Base-by-base conservation (phyloP, 257 asterid genomes). In the Orobanche coerulescens region DNA sequence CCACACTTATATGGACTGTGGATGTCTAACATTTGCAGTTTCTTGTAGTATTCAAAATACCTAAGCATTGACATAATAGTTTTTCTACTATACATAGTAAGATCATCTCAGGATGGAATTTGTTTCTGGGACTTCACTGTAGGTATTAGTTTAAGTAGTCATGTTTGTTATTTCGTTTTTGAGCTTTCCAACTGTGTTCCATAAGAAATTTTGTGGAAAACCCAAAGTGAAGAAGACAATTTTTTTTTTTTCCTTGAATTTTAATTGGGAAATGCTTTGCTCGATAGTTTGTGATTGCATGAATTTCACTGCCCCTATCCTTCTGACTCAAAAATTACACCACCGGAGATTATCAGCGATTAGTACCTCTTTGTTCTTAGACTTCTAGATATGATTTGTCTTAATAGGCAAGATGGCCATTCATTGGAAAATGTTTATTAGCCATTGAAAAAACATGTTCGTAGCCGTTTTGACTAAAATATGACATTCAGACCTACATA, bases 81-180 rank as follows among this genome's bases (percentile, higher is more conserved):
- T n/a, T n/a, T n/a, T n/a, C n/a, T n/a, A n/a, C n/a, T n/a, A 12
- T 44, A 33, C 9, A 5, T 53, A 33, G 42, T 61, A 42, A 14
- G 47, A 40, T 53, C 5, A 12, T 68, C 31, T 25, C 46, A 25
- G 19, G 61, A 44, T 28, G 25, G 15, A 44, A 31, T 13, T 37
- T 56, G 11, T 14, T 65, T 46, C 28, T 20, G 47, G 23, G 22
- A 36, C 24, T 42, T 19, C 3, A 20, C 62, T 36, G 62, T 51
- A 12, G 58, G 43, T 53, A 25, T 40, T 24, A 42, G 49, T 36
- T 60, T 23, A 31, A 60, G 65, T 23, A 48, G 31, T 24, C 72
- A 6, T 42, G 22, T 43, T 52, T 44, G 12, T 19, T 51, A 47
- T 34, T 53, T 53, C 12, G 31, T 49, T 43, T 13, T 24, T 11